Evolutionary conservation across 768 basidiomycete species (phyloP), one percentile per base, ranked within the genome.

Genomic region (Trametes sanguinea): DNA sequence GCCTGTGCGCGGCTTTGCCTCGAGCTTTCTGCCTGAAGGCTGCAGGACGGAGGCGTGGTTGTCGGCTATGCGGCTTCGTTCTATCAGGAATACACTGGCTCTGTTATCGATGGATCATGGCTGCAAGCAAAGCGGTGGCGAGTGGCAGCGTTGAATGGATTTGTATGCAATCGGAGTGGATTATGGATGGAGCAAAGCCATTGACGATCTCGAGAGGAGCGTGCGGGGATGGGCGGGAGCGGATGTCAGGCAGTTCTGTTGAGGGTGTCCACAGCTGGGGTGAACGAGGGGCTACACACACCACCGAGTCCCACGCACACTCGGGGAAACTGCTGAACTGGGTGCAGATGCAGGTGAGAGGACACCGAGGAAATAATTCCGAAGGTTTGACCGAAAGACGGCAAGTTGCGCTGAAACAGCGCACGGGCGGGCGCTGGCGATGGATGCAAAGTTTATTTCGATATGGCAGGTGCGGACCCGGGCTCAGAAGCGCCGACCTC

Each of bases 401-500:
- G 63, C 58, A 64, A 64, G 58, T 60, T 56, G 63, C 63, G 63
- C 50, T 64, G 63, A 64, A 60, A 64, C 63, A 60, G 53, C 57
- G 57, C 22, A 58, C 57, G 48, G 45, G 55, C 45, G 55, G 22
- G 22, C 22, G 47, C 47, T 45, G 56, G 37, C 47, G 62, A 60
- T 56, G 17, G 52, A 2, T 37, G 6, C 29, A 64, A 64, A 64
- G 63, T 60, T 64, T 64, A 64, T 64, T 64, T 64, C 43, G 52
- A 60, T 64, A 11, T 32, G 63, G 63, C 39, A 64, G 57, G 53
- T 17, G 57, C n/a, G 50, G 0, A 0, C 47, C 63, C 35, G 43
- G 33, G 46, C 39, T 0, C 5, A 6, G 32, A 54, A 39, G 43
- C 53, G 39, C 56, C 62, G 50, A 57, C 55, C 45, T 50, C 57